Evolutionary conservation across 140 eudicot species (phyloP), one percentile per base, ranked within the genome.

Genomic region (Senecio squalidus): DNA sequence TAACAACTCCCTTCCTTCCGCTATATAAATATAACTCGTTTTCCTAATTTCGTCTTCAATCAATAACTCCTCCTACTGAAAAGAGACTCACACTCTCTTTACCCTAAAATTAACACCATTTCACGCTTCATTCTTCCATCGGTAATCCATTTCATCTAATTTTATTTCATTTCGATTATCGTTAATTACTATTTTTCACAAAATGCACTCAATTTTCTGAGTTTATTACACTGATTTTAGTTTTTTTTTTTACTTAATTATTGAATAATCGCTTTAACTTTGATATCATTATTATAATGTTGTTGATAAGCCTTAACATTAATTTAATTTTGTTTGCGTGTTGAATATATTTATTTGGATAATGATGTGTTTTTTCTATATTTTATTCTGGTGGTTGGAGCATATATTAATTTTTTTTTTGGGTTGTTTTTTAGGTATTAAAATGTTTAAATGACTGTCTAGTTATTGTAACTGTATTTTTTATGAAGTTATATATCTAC

Each of bases 51-150:
- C 67, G 60, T 47, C 60, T 56, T 30, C 16, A 55, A 6, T 55
- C 60, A 68, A 34, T 11, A 16, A 59, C 6, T 11, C 39, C 10
- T 6, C 11, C 61, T 59, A 22, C 56, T 31, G 17, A 52, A 68
- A 57, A 31, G 51, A 17, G 51, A 57, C 73, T 57, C 61, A 23
- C 46, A 28, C 62, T 27, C 68, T 48, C 25, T 57, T 8, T 36
- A 17, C 21, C 14, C 62, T 1, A 41, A n/a, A 6, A 17, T 34
- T 21, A 51, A 39, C 76, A 60, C 44, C 58, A 49, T 16, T 16
- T 33, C 39, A 17, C 72, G 72, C 68, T 64, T 63, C 40, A 4
- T 53, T 69, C 72, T 23, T 48, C 64, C 55, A 69, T 75, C 72
- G 81, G 76, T 75, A 69, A 29, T 49, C 28, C 55, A 40, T 9